Conservation (phyloP, 1,284 basidiomycete species). For the Cystobasidium sp. region DNA sequence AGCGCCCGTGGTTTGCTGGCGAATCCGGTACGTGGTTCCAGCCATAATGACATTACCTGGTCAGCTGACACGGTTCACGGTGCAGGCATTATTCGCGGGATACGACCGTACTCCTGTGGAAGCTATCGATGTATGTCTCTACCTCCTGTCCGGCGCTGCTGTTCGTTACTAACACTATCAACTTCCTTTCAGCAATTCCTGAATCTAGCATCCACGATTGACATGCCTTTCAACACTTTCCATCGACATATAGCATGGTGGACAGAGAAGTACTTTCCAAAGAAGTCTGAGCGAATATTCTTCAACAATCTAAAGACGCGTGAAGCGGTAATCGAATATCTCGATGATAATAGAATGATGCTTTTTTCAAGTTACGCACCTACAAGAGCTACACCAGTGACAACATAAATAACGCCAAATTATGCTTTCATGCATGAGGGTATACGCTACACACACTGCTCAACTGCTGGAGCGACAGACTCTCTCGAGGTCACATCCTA, state of each 20-base stretch:
- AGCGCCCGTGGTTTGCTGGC: conserved; percentile 65
- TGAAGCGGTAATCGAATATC: conserved; percentile 61
- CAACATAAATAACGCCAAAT: conserved; percentile 4
- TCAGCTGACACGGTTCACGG: conserved; percentile 2
- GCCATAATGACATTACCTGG: conserved; percentile 9
- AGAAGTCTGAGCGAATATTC: conserved; percentile 59
- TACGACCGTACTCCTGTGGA: conserved; percentile 61
- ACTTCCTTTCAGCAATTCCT: conserved; percentile 58
- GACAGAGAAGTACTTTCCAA: conserved; percentile 61
- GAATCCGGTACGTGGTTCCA: conserved; percentile 61
- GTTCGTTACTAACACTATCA: background rate
- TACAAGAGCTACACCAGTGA: background rate
- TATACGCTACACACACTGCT: background rate
- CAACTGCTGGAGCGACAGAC: background rate
- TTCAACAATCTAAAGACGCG: conserved; percentile 62
- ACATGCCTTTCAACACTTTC: conserved; percentile 62
- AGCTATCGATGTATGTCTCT: conserved; percentile 58
- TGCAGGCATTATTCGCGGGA: conserved; percentile 64
- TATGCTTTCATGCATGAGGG: background rate
- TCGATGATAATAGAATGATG: conserved; percentile 52
- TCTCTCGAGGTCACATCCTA: too few species aligned
- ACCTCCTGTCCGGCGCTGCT: background rate
- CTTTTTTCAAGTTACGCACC: conserved; percentile 20
- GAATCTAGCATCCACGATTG: conserved; percentile 60
- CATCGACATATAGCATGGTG: conserved; percentile 64